Percentiles rank a stretch among this genome's conserved stretches.
phyloP scores from a whole-genome alignment of 441 rosid genomes.

The Macaranga tanarius region DNA sequence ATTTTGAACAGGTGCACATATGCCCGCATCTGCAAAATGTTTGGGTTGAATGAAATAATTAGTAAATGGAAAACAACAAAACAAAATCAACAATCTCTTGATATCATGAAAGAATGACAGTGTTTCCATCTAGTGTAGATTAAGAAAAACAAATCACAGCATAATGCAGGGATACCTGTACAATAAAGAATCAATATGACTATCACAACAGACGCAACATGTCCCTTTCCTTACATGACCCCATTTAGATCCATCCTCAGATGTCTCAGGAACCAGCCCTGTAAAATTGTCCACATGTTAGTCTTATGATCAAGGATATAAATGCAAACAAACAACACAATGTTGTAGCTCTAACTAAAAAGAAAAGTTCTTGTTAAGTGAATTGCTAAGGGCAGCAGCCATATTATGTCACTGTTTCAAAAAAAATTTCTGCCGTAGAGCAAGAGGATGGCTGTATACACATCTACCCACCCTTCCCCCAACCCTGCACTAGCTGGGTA shows the following conservation, averaged over 20 bases:
- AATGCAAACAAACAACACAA: background rate
- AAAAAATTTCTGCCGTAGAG: background rate
- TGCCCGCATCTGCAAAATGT: constrained; percentile 80
- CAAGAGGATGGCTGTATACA: background rate
- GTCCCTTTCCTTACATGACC: constrained; percentile 86
- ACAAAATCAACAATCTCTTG: background rate
- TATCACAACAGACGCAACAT: constrained; percentile 93
- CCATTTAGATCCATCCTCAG: constrained; percentile 88
- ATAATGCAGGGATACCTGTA: constrained; percentile 55
- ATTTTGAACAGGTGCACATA: constrained; percentile 96
- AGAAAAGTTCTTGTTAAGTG: no score
- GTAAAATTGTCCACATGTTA: constrained; percentile 18
- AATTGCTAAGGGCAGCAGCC: background rate
- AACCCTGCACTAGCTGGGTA: background rate
- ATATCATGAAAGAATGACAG: background rate
- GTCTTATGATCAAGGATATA: background rate
- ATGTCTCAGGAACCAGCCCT: constrained; percentile 68
- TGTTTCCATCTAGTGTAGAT: background rate
- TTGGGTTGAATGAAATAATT: background rate
- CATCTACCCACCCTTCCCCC: background rate
- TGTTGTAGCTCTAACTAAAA: background rate
- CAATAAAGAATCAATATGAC: constrained; percentile 88
- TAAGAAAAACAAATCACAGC: background rate
- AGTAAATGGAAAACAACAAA: background rate
- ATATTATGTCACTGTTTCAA: background rate